Conservation (phyloP, 2,329 filamentous ascomycete genomes). For the Alternaria arborescens region DNA sequence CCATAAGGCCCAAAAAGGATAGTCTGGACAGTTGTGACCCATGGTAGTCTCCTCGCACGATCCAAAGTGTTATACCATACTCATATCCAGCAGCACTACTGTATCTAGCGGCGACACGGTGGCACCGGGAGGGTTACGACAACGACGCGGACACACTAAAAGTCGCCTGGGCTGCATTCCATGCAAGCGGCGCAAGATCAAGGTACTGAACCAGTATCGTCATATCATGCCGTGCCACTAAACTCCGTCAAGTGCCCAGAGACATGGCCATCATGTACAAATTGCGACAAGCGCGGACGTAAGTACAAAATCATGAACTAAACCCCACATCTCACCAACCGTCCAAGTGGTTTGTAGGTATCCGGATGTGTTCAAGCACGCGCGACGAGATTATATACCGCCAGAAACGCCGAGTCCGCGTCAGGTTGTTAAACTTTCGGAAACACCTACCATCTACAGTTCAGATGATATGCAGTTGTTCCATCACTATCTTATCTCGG, state of each 20-base stretch:
- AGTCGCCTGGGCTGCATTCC: slow-evolving; percentile 71
- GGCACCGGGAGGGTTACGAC: slow-evolving; percentile 11
- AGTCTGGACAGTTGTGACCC: background rate
- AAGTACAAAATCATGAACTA: background rate
- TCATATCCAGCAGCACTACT: background rate
- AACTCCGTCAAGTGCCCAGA: slow-evolving; percentile 47
- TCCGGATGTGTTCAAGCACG: slow-evolving; percentile 31
- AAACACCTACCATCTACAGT: slow-evolving; percentile 45
- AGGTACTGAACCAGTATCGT: slow-evolving; percentile 57
- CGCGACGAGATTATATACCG: slow-evolving; percentile 22
- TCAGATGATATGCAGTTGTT: slow-evolving; percentile 62
- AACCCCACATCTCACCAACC: background rate
- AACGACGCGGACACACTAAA: slow-evolving; percentile 65
- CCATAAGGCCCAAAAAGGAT: background rate
- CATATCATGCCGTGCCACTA: background rate
- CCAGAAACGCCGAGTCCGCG: slow-evolving; percentile 21
- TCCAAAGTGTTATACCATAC: background rate
- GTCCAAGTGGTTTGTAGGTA: slow-evolving; percentile 41
- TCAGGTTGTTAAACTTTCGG: slow-evolving; percentile 25
- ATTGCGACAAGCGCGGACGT: slow-evolving; percentile 47
- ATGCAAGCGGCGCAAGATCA: slow-evolving; percentile 75
- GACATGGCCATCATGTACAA: slow-evolving; percentile 50
- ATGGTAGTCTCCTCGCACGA: slow-evolving; percentile 2
- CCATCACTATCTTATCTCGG: slow-evolving; percentile 61
- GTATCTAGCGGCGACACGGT: background rate